phyloP scores from a whole-genome alignment of 2,329 filamentous ascomycete genomes.

The Colletotrichum liriopes region DNA sequence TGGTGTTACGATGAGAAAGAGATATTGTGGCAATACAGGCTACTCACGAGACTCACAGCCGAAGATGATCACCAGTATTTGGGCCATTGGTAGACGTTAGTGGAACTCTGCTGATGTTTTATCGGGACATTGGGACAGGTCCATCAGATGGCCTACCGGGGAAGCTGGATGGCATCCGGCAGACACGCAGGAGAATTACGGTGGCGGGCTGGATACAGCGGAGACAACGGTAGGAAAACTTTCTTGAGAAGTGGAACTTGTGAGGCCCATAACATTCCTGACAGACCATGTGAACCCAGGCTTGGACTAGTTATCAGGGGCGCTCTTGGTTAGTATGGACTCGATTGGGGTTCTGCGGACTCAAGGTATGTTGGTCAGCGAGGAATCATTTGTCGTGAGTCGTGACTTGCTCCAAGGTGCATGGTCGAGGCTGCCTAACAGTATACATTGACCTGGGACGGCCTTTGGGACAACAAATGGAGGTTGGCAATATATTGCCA shows the following conservation, averaged over 20 bases:
- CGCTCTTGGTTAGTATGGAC: not conserved
- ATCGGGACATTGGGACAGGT: not conserved
- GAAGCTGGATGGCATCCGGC: constrained; percentile 8
- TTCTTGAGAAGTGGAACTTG: not conserved
- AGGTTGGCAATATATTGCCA: constrained; percentile 14
- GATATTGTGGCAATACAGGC: not conserved
- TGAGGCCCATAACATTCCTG: constrained; percentile 20
- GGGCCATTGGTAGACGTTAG: not conserved
- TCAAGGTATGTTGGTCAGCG: constrained; percentile 1
- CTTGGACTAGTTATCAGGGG: not conserved
- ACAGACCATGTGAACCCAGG: not conserved
- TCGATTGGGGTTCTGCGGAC: not conserved
- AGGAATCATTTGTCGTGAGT: constrained; percentile 8
- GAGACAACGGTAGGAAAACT: not conserved
- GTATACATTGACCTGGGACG: no score
- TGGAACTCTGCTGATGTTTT: not conserved
- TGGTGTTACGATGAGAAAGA: not conserved
- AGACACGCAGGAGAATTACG: constrained; percentile 21
- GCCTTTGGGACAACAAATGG: not conserved
- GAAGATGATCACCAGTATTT: not conserved
- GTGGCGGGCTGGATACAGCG: constrained; percentile 25
- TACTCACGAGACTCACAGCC: not conserved
- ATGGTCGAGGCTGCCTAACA: not conserved
- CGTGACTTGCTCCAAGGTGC: not conserved
- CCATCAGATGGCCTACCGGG: not conserved